These are phyloP conservation scores for Eutrema yunnanense DNA, from an alignment of 345 rosid genomes.

Conservation along the genomic window DNA sequence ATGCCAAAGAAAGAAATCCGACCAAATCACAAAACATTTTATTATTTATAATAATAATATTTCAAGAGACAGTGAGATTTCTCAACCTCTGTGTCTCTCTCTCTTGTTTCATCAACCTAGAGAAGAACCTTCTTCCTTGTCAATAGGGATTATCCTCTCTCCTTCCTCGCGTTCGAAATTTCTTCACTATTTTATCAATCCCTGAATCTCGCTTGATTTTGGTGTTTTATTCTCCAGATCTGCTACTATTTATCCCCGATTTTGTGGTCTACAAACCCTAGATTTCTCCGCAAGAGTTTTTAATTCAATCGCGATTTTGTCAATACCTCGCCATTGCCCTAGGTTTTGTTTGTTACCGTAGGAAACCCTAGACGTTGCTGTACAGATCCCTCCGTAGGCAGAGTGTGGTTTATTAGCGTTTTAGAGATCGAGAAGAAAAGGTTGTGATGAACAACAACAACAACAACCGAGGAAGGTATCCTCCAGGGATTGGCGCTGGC, in stretches of 20 bases:
- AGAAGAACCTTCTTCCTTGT: constrained; percentile 1
- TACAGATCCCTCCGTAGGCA: constrained; percentile 21
- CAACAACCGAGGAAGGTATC: constrained; percentile 58
- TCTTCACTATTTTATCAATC: neutral
- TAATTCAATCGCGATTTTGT: neutral
- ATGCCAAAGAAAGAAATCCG: neutral
- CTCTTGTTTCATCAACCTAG: neutral
- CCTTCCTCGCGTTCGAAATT: constrained; percentile 5
- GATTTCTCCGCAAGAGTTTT: constrained; percentile 16
- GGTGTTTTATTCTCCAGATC: constrained; percentile 7
- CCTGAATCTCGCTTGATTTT: constrained; percentile 5
- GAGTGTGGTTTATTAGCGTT: constrained; percentile 9
- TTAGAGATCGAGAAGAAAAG: neutral
- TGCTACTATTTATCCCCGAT: neutral
- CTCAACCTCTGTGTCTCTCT: neutral
- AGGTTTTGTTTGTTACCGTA: neutral
- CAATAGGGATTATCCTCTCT: neutral
- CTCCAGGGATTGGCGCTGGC: constrained; percentile 50
- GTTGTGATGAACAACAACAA: constrained; percentile 45
- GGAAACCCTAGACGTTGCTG: constrained; percentile 19
- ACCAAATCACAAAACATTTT: neutral
- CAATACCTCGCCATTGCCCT: neutral
- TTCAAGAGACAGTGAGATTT: neutral
- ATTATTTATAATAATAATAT: neutral
- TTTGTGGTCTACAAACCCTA: constrained; percentile 7